Conservation (phyloP, 768 basidiomycete species). For the Tricholoma sp. region DNA sequence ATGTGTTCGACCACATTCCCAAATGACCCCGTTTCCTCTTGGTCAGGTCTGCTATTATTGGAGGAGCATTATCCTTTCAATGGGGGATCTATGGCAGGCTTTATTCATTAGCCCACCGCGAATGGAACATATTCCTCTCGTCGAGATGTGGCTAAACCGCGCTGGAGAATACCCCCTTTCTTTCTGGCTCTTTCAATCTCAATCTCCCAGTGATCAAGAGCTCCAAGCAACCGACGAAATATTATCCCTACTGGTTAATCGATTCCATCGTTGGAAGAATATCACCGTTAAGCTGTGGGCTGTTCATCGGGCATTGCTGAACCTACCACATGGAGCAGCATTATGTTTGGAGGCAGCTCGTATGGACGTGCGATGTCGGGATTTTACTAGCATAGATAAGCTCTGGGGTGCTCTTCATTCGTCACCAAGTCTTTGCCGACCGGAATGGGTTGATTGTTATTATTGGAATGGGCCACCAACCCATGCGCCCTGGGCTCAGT, state of each 20-base stretch:
- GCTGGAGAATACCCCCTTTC: slow-evolving; percentile 7
- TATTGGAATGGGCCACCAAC: background rate
- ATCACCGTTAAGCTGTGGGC: background rate
- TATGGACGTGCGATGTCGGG: background rate
- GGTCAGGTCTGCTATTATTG: slow-evolving; percentile 17
- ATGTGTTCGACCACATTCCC: background rate
- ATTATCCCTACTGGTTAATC: background rate
- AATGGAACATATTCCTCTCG: slow-evolving; percentile 1
- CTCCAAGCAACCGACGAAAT: background rate
- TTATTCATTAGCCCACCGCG: slow-evolving; percentile 9
- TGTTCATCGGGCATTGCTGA: background rate
- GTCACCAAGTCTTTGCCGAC: background rate
- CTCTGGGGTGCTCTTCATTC: slow-evolving; percentile 1
- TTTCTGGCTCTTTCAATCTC: background rate
- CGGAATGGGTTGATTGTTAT: background rate
- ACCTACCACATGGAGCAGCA: background rate
- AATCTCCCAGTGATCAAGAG: background rate
- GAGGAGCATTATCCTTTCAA: slow-evolving; percentile 9
- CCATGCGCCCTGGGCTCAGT: slow-evolving; percentile 3
- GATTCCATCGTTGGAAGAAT: background rate
- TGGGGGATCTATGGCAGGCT: slow-evolving; percentile 12
- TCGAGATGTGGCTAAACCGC: slow-evolving; percentile 12
- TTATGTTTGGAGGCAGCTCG: background rate
- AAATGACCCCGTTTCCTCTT: slow-evolving; percentile 10
- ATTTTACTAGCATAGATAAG: background rate